Conservation (phyloP, 495 filamentous ascomycete genomes). For the Astrothelium macrocarpum region DNA sequence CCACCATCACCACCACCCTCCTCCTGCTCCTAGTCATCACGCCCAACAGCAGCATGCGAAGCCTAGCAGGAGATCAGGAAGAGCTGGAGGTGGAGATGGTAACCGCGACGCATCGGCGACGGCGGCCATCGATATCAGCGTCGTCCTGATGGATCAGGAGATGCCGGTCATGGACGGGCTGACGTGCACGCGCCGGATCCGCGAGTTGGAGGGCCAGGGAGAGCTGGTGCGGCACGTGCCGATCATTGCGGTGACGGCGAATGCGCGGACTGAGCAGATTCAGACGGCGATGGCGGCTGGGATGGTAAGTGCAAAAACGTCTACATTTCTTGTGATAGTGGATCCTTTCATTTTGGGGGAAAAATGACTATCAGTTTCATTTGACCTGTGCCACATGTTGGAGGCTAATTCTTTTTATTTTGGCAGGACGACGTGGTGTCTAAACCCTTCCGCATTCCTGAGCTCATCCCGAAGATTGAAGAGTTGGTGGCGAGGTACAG, state of each 20-base stretch:
- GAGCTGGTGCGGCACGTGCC: conserved; percentile 50
- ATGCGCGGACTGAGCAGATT: conserved; percentile 60
- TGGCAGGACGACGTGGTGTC: conserved; percentile 65
- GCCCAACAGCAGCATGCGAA: not conserved
- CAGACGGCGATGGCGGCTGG: conserved; percentile 54
- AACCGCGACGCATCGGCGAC: conserved; percentile 19
- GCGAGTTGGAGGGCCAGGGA: conserved; percentile 47
- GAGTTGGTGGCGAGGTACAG: conserved; percentile 23
- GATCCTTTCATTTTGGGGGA: not conserved
- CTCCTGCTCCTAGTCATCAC: not conserved
- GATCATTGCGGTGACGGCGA: conserved; percentile 70
- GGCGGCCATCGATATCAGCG: conserved; percentile 41
- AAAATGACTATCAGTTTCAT: not conserved
- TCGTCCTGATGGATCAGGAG: conserved; percentile 75
- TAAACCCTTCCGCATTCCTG: conserved; percentile 67
- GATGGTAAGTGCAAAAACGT: conserved; percentile 47
- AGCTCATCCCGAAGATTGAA: conserved; percentile 59
- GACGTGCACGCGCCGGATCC: conserved; percentile 56
- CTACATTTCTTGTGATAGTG: not conserved
- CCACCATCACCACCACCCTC: not conserved
- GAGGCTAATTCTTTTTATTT: not conserved
- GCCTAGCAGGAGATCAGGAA: not conserved
- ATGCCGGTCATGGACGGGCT: conserved; percentile 81
- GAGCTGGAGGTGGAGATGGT: not conserved
- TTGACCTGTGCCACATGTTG: not conserved